Percentiles rank a stretch among this genome's conserved stretches.
These are phyloP conservation scores for Boletales sp. DNA, from an alignment of 768 basidiomycete genomes.

Conservation along the genomic window DNA sequence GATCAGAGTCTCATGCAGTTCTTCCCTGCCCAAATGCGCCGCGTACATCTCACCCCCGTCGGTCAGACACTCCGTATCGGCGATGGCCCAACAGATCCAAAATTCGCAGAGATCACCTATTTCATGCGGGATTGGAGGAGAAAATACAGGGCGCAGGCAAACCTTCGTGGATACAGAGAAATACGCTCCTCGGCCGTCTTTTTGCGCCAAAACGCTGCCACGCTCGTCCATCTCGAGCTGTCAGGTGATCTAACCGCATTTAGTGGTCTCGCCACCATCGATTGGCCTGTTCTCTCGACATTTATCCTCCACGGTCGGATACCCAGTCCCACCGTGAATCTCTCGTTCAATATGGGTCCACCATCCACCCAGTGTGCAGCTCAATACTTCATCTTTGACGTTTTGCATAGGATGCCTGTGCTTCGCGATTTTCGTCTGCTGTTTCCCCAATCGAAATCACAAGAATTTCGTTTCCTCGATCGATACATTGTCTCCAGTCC, in stretches of 20 bases:
- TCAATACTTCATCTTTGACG: constrained; percentile 23
- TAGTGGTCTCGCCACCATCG: constrained; percentile 24
- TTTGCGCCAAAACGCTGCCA: constrained; percentile 27
- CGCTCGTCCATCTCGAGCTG: constrained; percentile 29
- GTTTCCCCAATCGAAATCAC: constrained; percentile 27
- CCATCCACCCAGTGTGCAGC: not conserved
- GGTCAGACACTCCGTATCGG: constrained; percentile 34
- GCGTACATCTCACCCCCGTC: constrained; percentile 29
- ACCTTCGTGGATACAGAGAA: constrained; percentile 27
- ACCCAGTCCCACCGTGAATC: constrained; percentile 14
- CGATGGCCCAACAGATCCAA: constrained; percentile 31
- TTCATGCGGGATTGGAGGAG: constrained; percentile 35
- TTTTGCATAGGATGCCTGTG: constrained; percentile 27
- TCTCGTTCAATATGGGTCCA: constrained; percentile 14
- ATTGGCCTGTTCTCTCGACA: constrained; percentile 29
- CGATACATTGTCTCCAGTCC: constrained; percentile 15
- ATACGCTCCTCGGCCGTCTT: constrained; percentile 29
- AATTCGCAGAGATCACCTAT: constrained; percentile 30
- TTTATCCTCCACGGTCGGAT: constrained; percentile 31
- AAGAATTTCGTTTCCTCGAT: constrained; percentile 28
- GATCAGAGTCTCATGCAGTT: constrained; percentile 33
- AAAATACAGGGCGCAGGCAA: constrained; percentile 32
- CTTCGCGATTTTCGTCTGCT: constrained; percentile 30
- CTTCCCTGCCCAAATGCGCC: constrained; percentile 22
- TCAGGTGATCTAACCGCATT: constrained; percentile 29